Conservation (phyloP, 2,329 filamentous ascomycete genomes). For the Aspergillus sp. region DNA sequence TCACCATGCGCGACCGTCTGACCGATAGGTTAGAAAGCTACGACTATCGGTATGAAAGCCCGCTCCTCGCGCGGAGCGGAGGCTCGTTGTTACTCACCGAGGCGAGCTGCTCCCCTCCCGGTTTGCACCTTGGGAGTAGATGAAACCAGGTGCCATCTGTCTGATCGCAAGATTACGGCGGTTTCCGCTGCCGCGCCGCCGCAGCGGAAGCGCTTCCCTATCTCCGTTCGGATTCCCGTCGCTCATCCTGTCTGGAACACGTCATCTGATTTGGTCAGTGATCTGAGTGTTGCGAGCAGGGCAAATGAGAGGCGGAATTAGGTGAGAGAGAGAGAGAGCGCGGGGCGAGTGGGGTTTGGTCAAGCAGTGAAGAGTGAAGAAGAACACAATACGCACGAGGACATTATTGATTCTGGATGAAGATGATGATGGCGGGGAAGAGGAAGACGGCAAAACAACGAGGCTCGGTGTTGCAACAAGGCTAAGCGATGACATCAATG, state of each 20-base stretch:
- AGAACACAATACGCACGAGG: conserved; percentile 8
- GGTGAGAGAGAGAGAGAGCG: background rate
- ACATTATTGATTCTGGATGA: background rate
- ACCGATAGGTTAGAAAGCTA: conserved; percentile 7
- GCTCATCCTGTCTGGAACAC: conserved; percentile 21
- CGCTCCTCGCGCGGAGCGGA: background rate
- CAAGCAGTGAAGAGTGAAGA: background rate
- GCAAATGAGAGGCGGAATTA: background rate
- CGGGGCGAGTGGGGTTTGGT: background rate
- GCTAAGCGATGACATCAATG: conserved; percentile 7
- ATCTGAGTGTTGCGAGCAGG: background rate
- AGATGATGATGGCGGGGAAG: background rate
- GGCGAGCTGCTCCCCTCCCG: conserved; percentile 5
- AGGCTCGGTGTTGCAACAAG: background rate
- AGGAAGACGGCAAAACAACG: background rate
- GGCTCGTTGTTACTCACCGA: conserved; percentile 12
- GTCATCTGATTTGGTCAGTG: conserved; percentile 21
- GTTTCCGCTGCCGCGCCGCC: conserved; percentile 11
- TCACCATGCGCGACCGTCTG: conserved; percentile 13
- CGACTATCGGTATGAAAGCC: background rate
- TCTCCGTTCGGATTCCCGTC: conserved; percentile 18
- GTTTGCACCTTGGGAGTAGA: conserved; percentile 1
- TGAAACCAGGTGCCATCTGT: background rate
- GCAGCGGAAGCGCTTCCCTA: conserved; percentile 17
- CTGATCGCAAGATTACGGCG: background rate